Evolutionary conservation across 2,329 filamentous ascomycete genomes (phyloP), one percentile per base, ranked within the genome.

Genomic region (Colletotrichum shisoi): DNA sequence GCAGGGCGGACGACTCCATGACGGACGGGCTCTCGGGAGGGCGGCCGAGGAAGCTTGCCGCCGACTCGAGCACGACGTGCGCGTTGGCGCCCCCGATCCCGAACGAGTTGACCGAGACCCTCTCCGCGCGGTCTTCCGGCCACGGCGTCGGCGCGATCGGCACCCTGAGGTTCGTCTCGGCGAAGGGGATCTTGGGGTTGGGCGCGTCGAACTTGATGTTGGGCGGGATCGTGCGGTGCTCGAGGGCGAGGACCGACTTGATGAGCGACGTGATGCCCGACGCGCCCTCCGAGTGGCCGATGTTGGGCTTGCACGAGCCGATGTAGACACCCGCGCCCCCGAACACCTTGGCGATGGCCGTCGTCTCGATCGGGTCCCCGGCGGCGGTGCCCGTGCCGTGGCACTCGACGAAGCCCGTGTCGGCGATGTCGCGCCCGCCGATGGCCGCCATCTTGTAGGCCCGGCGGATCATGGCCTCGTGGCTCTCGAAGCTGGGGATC

Each of bases 361-460:
- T 60, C 0, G 77, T 73, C 53, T 83, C 82, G 4, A 78, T 71
- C 0, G 79, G 79, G 57, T 84, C 82, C 0, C 82, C 82, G 0
- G 72, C 74, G 2, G 70, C 59, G 0, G 82, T 84, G 0, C 81
- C 81, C 0, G 82, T 83, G 0, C 80, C 82, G 37, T 84, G 82
- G 21, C 76, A 78, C 63, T 83, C 78, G 2, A 78, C 63, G 21
- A 74, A 74, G 8, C 68, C 73, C 0, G 76, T 77, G 21, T 74
- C 53, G 5, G 57, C 42, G 13, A 70, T 21, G 12, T 65, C 70
- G 19, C 34, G 46, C 5, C 12, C 48, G 6, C 11, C 6, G 19
- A 76, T 69, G 3, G 72, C 75, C 0, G 75, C 74, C 11, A 51
- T 31, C 4, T 48, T 27, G 68, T 84, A 83, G 0, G 76, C 75